Percentiles rank a stretch among this genome's conserved stretches.
phyloP scores from a whole-genome alignment of 2,329 filamentous ascomycete genomes.

The Cordyceps farinosa region DNA sequence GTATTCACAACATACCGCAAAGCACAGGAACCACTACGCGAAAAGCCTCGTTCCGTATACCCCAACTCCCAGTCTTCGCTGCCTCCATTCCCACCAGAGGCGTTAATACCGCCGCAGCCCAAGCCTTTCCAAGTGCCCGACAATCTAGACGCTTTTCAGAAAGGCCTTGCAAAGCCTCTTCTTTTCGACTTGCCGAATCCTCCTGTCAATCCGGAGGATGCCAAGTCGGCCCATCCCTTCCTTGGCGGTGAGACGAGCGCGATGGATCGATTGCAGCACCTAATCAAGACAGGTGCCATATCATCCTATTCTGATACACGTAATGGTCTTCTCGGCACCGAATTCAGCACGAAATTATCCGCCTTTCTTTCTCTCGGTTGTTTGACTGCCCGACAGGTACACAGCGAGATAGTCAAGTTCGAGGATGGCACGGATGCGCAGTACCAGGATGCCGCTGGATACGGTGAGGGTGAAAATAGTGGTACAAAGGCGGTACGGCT shows the following conservation, averaged over 20 bases:
- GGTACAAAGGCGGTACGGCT: constrained; percentile 68
- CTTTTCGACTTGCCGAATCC: constrained; percentile 46
- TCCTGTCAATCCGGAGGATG: constrained; percentile 50
- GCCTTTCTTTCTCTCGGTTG: constrained; percentile 70
- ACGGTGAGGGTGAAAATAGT: constrained; percentile 66
- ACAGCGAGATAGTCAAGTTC: constrained; percentile 62
- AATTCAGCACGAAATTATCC: constrained; percentile 74
- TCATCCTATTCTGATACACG: constrained; percentile 65
- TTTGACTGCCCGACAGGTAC: constrained; percentile 69
- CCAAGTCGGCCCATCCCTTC: constrained; percentile 62
- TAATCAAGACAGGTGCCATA: constrained; percentile 59
- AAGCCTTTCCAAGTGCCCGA: constrained; percentile 62
- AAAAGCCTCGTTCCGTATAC: constrained; percentile 56
- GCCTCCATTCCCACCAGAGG: constrained; percentile 51
- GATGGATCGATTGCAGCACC: constrained; percentile 54
- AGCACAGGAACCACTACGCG: constrained; percentile 65
- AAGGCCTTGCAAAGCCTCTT: constrained; percentile 56
- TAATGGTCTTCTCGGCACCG: constrained; percentile 65
- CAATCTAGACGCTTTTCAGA: constrained; percentile 49
- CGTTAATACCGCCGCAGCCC: constrained; percentile 53
- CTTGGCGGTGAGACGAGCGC: constrained; percentile 63
- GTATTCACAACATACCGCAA: constrained; percentile 75
- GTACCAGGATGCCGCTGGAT: constrained; percentile 49
- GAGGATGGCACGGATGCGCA: constrained; percentile 57
- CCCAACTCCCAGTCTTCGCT: constrained; percentile 51